Base-by-base conservation (phyloP, 768 basidiomycete genomes). In the Kwoniella bestiolae region DNA sequence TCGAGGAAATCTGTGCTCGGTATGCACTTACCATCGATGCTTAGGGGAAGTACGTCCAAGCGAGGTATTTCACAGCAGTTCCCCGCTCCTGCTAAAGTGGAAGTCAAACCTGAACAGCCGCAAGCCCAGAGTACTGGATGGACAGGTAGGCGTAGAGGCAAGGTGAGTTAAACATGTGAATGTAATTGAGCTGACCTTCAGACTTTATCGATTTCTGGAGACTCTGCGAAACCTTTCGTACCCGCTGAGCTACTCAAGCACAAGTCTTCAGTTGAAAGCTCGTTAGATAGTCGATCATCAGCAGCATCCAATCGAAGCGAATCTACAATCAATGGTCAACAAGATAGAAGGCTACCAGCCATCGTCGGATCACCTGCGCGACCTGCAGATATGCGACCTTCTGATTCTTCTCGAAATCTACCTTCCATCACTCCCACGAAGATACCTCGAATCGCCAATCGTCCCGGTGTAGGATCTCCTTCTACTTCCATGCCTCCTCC, bases 21-120 rank as follows among this genome's bases (percentile, higher is more conserved):
- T 66, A 81, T 92, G 68, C 89, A 90, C 12, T 81, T 92, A 46
- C 90, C 90, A 14, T 91, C 91, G 11, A 83, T 94, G 71, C 84
- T 96, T 65, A 92, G 94, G 77, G 86, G 86, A 16, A 94, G 92
- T 23, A 88, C 86, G 72, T 94, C 91, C 23, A 86, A 89, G 78
- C 87, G 89, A 73, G 94, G 90, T 78, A 77, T 94, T 60, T 66
- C 75, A 0, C 64, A 70, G 14, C 75, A 76, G 21, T 62, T 72
- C 16, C 51, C 50, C 7, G 49, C 58, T 3, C 45, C 67, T n/a
- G 52, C 46, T 21, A 49, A 58, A 45, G 44, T 41, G 4, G 31
- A 49, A 29, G 53, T 63, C 26, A 55, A 52, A 23, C 34, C 45
- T 12, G 44, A 32, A 12, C 56, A 50, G 23, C 14, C 56, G 2